Evolutionary conservation across 139 green algal species (phyloP).

Genomic region (Picochlorum sp.): DNA sequence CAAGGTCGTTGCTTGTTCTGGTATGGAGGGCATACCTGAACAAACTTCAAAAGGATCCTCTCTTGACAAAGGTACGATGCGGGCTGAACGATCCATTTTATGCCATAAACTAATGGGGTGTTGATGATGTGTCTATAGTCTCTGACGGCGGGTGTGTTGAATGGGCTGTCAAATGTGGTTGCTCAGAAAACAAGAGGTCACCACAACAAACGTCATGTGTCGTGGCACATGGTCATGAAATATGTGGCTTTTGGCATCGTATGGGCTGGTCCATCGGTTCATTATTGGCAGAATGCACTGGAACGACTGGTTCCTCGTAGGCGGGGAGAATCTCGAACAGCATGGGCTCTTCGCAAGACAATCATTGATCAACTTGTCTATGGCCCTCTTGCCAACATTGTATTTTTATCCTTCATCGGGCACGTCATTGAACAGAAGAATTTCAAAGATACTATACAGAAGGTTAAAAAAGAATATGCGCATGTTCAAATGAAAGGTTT

Average conservation of each 20-base stretch:
- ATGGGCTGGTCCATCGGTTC: conserved; percentile 11
- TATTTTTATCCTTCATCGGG: conserved; percentile 16
- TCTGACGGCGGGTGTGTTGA: conserved; percentile 14
- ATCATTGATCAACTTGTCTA: conserved; percentile 22
- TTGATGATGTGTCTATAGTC: neutral
- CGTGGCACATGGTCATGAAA: conserved; percentile 19
- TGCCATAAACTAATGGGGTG: neutral
- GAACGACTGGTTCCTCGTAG: conserved; percentile 20
- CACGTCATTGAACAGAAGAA: conserved; percentile 5
- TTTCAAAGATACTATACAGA: neutral
- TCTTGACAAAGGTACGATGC: neutral
- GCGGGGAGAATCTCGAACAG: conserved; percentile 1
- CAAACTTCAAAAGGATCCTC: neutral
- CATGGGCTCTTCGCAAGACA: conserved; percentile 1
- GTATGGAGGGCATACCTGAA: neutral
- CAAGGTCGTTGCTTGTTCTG: too few species aligned
- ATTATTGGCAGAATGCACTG: conserved; percentile 27
- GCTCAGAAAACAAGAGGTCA: conserved; percentile 10
- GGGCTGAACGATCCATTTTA: neutral
- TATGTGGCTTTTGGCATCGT: conserved; percentile 17
- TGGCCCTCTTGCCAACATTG: conserved; percentile 22
- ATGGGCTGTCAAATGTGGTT: conserved; percentile 11
- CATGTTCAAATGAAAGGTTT: conserved; percentile 16
- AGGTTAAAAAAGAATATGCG: neutral
- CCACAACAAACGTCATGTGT: neutral